A percentile compares a stretch with the other conserved stretches of the same genome.
Conservation (phyloP, 495 filamentous ascomycete species). For the Aspergillus homomorphus region DNA sequence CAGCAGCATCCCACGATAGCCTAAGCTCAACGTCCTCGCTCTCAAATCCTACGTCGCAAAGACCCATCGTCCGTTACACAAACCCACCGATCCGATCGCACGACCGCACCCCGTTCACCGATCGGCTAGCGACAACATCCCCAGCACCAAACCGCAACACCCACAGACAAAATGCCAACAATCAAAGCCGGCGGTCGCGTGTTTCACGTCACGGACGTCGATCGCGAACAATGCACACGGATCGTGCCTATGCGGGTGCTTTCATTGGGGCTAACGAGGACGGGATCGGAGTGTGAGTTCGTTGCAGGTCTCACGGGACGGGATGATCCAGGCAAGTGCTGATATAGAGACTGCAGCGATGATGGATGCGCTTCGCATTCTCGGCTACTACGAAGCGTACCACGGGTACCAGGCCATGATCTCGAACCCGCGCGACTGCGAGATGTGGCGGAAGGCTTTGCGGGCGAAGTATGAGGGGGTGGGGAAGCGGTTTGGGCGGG, state of each 20-base stretch:
- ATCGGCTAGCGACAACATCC: too few relatives aligned
- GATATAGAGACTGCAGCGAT: constrained; percentile 1
- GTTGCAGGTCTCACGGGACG: too few relatives aligned
- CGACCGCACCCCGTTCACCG: too few relatives aligned
- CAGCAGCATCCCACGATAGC: too few relatives aligned
- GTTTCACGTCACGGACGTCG: not conserved
- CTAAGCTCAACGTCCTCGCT: too few relatives aligned
- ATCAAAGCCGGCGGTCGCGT: not conserved
- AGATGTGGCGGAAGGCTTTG: constrained; percentile 4
- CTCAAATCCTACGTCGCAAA: too few relatives aligned
- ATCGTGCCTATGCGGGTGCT: not conserved
- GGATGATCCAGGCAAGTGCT: not conserved
- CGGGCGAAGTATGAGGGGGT: constrained; percentile 6
- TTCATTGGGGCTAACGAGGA: not conserved
- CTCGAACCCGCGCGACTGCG: constrained; percentile 2
- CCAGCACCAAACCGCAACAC: not conserved
- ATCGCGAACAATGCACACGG: not conserved
- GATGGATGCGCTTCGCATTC: not conserved
- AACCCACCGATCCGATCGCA: too few relatives aligned
- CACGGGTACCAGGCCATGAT: constrained; percentile 5
- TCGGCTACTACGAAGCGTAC: constrained; percentile 5
- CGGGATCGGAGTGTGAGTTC: not conserved
- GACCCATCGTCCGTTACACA: too few relatives aligned
- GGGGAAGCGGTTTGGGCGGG: constrained; percentile 2
- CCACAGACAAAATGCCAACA: not conserved